Base-by-base conservation (phyloP, 208 protist genomes). In the Herpetomonas muscarum region DNA sequence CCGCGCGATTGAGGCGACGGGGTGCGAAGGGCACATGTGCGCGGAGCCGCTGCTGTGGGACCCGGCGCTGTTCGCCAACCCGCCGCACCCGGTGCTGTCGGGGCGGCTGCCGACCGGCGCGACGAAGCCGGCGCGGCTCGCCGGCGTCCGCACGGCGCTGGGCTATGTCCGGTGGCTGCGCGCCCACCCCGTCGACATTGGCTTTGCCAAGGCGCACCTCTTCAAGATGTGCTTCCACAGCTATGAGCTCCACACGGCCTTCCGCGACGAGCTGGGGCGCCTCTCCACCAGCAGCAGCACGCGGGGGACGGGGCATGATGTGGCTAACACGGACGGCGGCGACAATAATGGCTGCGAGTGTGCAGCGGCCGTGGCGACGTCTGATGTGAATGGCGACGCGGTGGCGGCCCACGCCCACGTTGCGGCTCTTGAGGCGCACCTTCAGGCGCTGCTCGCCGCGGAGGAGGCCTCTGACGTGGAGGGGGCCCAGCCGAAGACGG, bases 191-290 rank as follows among this genome's bases (percentile, higher is more conserved):
- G 76, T 87, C 13, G 75, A 88, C 49, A 51, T 86, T 0, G 76
- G 70, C 34, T 86, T 90, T n/a, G 77, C 85, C 5, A 95, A 95
- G 76, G 73, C 80, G 25, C 89, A 95, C 57, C 61, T 95, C 10
- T 95, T 92, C 61, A 95, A 95, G 57, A 90, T 95, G 67, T 74
- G 83, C 39, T 82, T 85, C 49, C 89, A 95, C 72, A 87, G 71
- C 61, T 90, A 87, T 47, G 81, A 85, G 55, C 57, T 83, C 54
- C 79, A 86, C 63, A 47, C 58, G 13, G 49, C 19, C 4, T 73
- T 78, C 29, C 78, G 82, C 17, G 74, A 85, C 2, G 42, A 50
- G 50, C 41, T 92, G 24, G 62, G 55, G 0, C 56, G 63, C 12
- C 76, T 82, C 29, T 70, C 69, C 32, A 70, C 59, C 0, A 67